Percentiles rank a stretch among this genome's conserved stretches.
phyloP scores from a whole-genome alignment of 768 basidiomycete species.

The Hericium erinaceus region DNA sequence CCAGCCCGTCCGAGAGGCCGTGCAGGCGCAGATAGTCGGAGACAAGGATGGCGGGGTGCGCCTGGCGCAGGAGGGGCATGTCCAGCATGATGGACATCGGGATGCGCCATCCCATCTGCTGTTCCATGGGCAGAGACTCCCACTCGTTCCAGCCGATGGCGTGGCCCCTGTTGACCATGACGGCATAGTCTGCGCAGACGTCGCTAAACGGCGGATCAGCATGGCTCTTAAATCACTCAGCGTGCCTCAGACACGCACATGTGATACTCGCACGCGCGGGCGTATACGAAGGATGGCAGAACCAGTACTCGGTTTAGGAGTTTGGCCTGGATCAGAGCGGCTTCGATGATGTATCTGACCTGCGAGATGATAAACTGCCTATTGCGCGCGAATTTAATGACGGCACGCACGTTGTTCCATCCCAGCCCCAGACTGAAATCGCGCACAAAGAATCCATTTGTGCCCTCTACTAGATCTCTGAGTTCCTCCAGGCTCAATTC shows the following conservation, averaged over 20 bases:
- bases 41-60: slow-evolving; percentile 31
- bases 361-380: slow-evolving; percentile 9
- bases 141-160: slow-evolving; percentile 33
- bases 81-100: slow-evolving; percentile 33
- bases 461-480: slow-evolving; percentile 24
- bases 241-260: slow-evolving; percentile 18
- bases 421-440: slow-evolving; percentile 36
- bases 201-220: slow-evolving; percentile 12
- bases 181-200: slow-evolving; percentile 31
- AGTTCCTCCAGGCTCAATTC: slow-evolving; percentile 24
- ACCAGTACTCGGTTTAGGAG: slow-evolving; percentile 35
- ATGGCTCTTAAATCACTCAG: background rate
- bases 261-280: slow-evolving; percentile 34
- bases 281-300: slow-evolving; percentile 37
- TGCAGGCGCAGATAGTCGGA: slow-evolving; percentile 36
- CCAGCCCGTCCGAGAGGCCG: slow-evolving; percentile 23
- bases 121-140: slow-evolving; percentile 27
- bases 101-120: slow-evolving; percentile 28
- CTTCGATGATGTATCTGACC: slow-evolving; percentile 43
- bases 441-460: slow-evolving; percentile 34
- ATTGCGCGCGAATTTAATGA: background rate
- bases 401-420: slow-evolving; percentile 37
- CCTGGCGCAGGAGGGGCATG: slow-evolving; percentile 28
- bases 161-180: slow-evolving; percentile 37
- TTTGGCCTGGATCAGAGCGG: slow-evolving; percentile 32